Base-by-base conservation (phyloP, 345 rosid genomes). In the Boechera divaricarpa region DNA sequence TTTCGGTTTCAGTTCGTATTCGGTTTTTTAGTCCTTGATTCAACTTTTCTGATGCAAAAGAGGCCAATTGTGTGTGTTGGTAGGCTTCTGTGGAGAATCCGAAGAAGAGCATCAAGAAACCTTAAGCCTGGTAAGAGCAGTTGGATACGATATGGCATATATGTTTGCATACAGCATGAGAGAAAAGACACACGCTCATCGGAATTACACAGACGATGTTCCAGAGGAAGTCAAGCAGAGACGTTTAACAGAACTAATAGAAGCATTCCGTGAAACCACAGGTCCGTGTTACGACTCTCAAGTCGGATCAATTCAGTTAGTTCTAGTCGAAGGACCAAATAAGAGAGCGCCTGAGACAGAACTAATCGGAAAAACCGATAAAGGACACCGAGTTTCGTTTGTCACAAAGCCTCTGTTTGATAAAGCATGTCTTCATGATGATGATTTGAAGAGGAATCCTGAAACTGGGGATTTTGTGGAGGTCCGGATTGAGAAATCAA, bases 151-250 rank as follows among this genome's bases (percentile, higher is more conserved):
- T 67, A 92, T 92, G 97, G 96, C 97, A n/a, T 92, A 89, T 84
- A 89, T 94, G 96, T 92, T 94, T 87, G 97, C 98, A 48, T 94
- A 92, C 79, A 94, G 97, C 87, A 92, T 92, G 97, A 82, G 97
- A 67, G 97, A 92, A 78, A 94, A 90, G 72, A 90, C 98, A 0
- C 97, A 92, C 80, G 98, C 98, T 31, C 90, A 94, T 39, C 76
- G 97, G 70, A 85, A 87, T 47, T 94, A 88, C 71, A 75, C 57
- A 2, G 97, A 92, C 67, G 92, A 89, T 44, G 92, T 94, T 66
- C 87, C 98, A 5, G 97, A 90, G 63, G 89, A 87, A 64, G 88
- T 94, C 61, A 92, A 94, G 78, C 94, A 90, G 71, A 87, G 97
- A 82, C 88, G 98, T 77, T 90, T 94, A 52, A 74, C 87, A 5